Conservation (phyloP, 1,284 basidiomycete genomes). For the Entoloma clypeatum region DNA sequence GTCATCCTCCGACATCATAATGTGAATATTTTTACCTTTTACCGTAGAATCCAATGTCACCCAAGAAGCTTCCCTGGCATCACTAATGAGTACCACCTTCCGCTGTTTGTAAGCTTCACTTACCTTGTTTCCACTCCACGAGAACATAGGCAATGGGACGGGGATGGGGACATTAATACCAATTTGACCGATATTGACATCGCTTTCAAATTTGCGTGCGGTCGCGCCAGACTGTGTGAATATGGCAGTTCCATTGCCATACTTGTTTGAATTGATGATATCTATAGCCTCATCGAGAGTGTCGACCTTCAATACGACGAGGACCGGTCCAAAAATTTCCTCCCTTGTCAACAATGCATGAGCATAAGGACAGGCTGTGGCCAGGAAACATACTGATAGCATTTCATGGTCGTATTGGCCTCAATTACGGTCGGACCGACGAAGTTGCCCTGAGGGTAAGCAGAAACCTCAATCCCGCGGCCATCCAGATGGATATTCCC, state of each 20-base stretch:
- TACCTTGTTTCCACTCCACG: constrained; percentile 89
- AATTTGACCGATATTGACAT: constrained; percentile 90
- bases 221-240: constrained; percentile 98
- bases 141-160: constrained; percentile 84
- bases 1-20: background rate
- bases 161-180: constrained; percentile 94
- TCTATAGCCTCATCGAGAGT: constrained; percentile 90
- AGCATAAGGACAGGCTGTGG: background rate
- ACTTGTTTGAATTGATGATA: constrained; percentile 86
- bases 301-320: constrained; percentile 78
- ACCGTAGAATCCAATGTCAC: constrained; percentile 89
- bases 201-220: constrained; percentile 88
- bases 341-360: constrained; percentile 46
- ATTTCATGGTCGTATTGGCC: constrained; percentile 78
- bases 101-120: constrained; percentile 3
- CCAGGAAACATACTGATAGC: constrained; percentile 64
- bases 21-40: constrained; percentile 50
- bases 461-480: constrained; percentile 62
- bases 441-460: constrained; percentile 91
- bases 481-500: constrained; percentile 90
- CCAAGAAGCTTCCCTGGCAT: constrained; percentile 70
- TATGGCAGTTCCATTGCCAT: constrained; percentile 94
- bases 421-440: constrained; percentile 92
- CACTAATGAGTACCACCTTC: background rate
- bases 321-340: constrained; percentile 94